Conservation (phyloP, 129 eudicot species). For the sunflower (Helianthus annuus) region HanXRQr2.0-SUNRISE NC_035443.2:179259685-179260184, state of each 20-base stretch:
- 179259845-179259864: conserved; percentile 71
- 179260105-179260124: no score
- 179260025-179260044: conserved; percentile 3
- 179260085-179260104: no score
- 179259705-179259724: conserved; percentile 95
- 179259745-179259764: conserved; percentile 89
- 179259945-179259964: conserved; percentile 48
- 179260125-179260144: no score
- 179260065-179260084: not conserved
- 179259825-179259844: conserved; percentile 71
- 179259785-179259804: conserved; percentile 80
- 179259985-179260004: conserved; percentile 50
- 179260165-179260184: no score
- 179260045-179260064: conserved; percentile 15
- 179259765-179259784: conserved; percentile 80
- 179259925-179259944: conserved; percentile 57
- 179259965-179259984: conserved; percentile 33
- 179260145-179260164: no score
- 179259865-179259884: conserved; percentile 58
- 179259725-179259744: conserved; percentile 92
- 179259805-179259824: conserved; percentile 67
- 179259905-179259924: conserved; percentile 61
- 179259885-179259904: conserved; percentile 70
- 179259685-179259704: conserved; percentile 90
- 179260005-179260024: conserved; percentile 36